Base-by-base conservation (phyloP, 2,329 filamentous ascomycete species). In the Fusarium solani-melongenae region DNA sequence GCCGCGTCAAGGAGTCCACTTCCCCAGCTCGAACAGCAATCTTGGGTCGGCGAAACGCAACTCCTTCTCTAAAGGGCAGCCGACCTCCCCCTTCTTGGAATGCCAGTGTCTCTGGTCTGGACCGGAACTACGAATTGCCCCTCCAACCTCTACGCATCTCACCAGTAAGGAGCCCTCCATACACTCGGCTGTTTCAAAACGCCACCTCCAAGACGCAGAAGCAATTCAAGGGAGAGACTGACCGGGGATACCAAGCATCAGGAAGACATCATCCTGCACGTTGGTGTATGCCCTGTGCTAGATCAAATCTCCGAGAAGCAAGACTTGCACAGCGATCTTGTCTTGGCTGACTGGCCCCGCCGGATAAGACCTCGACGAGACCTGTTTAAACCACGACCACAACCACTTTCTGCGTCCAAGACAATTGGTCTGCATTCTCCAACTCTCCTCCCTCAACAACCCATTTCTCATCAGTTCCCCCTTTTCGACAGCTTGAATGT, bases 401-500 rank as follows among this genome's bases (percentile, higher is more conserved):
- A 74, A 78, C 77, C 76, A 77, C 75, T 78, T 74, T 79, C 72
- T 79, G 69, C 79, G 71, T 79, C 78, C 81, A 82, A 84, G 82
- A 84, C 82, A 84, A 65, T 71, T 78, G 77, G 72, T 75, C 78
- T 80, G 73, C 79, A 81, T 83, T 82, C 78, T 80, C 79, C 67
- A 76, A 70, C 71, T 78, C 62, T 69, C 74, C 74, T 76, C 71
- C 75, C 72, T 77, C 70, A 71, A 69, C 72, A 69, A 74, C 76
- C 79, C 81, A 83, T 82, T 80, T 79, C 78, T 76, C 75, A 79
- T 70, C 76, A 72, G 71, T 75, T 69, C 79, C 77, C 77, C 78
- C 74, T 80, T 77, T 71, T 78, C 79, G 78, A 83, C 82, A 84
- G 84, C 83, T 88, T 89, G 82, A 81, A 90, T 90, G 88, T 90